Base-by-base conservation (phyloP, 805 yeast genomes). In the Metschnikowia proteae region DNA sequence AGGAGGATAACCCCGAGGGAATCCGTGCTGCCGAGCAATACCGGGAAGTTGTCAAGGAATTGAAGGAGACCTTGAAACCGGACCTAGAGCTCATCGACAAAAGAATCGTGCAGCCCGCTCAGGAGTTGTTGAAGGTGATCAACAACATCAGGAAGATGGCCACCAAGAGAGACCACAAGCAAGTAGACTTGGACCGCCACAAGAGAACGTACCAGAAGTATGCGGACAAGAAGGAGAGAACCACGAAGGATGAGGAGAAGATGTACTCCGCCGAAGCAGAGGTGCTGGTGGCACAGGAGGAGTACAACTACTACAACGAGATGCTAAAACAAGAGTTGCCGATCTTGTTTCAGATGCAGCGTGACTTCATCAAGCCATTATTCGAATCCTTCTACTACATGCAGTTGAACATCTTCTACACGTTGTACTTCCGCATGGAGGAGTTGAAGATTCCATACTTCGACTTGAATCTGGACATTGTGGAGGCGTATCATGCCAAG, bases 371-470 rank as follows among this genome's bases (percentile, higher is more conserved):
- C 64, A 85, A 83, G 63, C 99, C 99, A 17, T 75, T 94, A 60
- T 94, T 94, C 71, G 94, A 92, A 60, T 85, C 95, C 47, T 84
- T 94, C 68, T 94, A 94, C 71, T 94, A 83, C 76, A 94, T 94
- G 98, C 99, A 94, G 74, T 80, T 94, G 74, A 94, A 94, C 73
- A 89, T 94, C 49, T 94, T 91, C 68, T 94, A 94, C 77, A 90
- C 97, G 1, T 75, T 94, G 53, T 91, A 88, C 74, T 85, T 79
- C 63, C 81, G 87, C 60, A 88, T 92, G 88, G 96, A 92, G 70
- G 96, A 88, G 64, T 83, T 92, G 87, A 90, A 94, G 72, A 94
- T 94, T 57, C 97, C 97, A 11, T 94, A 94, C 71, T 94, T 94
- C 68, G 96, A 94, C 65, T 75, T 94, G 63, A 75, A 81, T 44